phyloP scores from a whole-genome alignment of 257 asterid genomes.

The Handroanthus guayacan region DNA sequence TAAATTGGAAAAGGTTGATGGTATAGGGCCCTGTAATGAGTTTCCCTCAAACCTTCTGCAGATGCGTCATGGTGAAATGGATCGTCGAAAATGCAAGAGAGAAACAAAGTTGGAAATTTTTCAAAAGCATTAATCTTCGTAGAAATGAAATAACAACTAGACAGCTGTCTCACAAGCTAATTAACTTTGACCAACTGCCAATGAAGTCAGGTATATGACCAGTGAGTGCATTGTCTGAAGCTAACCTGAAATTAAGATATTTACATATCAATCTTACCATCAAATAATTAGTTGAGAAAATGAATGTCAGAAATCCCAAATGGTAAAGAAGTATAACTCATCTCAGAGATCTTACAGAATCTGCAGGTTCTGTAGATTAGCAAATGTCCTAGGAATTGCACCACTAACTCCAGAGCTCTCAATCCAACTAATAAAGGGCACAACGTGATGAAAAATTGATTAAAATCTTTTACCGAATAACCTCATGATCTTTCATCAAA shows the following conservation, averaged over 20 bases:
- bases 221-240: constrained; percentile 44
- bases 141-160: background rate
- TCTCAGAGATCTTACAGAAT: constrained; percentile 49
- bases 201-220: constrained; percentile 56
- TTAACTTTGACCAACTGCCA: constrained; percentile 49
- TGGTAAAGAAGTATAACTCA: background rate
- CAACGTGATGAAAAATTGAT: background rate
- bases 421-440: constrained; percentile 47
- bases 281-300: background rate
- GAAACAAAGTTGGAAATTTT: background rate
- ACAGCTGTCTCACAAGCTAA: constrained; percentile 41
- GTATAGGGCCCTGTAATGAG: constrained; percentile 76
- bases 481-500: background rate
- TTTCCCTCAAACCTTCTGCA: constrained; percentile 80
- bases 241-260: constrained; percentile 42
- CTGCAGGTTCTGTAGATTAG: constrained; percentile 46
- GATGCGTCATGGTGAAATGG: constrained; percentile 10
- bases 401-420: constrained; percentile 70
- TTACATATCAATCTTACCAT: background rate
- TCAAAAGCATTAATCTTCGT: background rate
- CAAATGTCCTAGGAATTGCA: constrained; percentile 58
- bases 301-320: background rate
- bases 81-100: constrained; percentile 10
- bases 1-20: constrained; percentile 69
- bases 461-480: background rate